phyloP scores from a whole-genome alignment of 2,329 filamentous ascomycete genomes.

The Alternaria tenuissima region DNA sequence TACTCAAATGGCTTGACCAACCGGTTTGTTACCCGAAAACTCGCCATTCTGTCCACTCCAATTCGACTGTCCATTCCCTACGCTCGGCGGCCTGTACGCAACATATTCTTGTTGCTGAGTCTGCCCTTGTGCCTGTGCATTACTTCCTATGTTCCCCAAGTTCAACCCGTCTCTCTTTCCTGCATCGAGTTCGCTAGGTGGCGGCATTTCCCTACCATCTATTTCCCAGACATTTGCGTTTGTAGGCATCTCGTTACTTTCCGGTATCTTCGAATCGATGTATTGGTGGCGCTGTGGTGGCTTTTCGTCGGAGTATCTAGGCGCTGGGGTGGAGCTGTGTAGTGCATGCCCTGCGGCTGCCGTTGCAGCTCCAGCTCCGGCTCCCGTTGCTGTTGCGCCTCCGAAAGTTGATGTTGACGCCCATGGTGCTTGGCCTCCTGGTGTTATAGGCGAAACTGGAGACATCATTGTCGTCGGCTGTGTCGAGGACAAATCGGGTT shows the following conservation, averaged over 20 bases:
- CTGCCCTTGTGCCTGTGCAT: neutral
- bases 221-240: slow-evolving; percentile 24
- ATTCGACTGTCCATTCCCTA: neutral
- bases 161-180: slow-evolving; percentile 1
- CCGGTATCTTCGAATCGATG: neutral
- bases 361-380: neutral
- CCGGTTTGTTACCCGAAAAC: neutral
- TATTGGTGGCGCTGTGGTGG: slow-evolving; percentile 3
- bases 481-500: neutral
- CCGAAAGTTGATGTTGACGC: neutral
- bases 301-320: slow-evolving; percentile 9
- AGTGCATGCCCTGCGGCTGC: neutral
- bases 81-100: neutral
- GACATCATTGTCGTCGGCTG: slow-evolving; percentile 2
- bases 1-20: slow-evolving; percentile 1
- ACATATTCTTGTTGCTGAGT: neutral
- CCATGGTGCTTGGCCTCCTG: slow-evolving; percentile 6
- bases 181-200: slow-evolving; percentile 15
- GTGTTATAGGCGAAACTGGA: slow-evolving; percentile 2
- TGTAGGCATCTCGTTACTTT: slow-evolving; percentile 17
- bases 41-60: slow-evolving; percentile 2
- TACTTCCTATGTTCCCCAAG: neutral
- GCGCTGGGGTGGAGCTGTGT: neutral
- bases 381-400: neutral
- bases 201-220: slow-evolving; percentile 12